Base-by-base conservation (phyloP, 2,329 filamentous ascomycete genomes). In the Ophiocordyceps camponoti-floridani region DNA sequence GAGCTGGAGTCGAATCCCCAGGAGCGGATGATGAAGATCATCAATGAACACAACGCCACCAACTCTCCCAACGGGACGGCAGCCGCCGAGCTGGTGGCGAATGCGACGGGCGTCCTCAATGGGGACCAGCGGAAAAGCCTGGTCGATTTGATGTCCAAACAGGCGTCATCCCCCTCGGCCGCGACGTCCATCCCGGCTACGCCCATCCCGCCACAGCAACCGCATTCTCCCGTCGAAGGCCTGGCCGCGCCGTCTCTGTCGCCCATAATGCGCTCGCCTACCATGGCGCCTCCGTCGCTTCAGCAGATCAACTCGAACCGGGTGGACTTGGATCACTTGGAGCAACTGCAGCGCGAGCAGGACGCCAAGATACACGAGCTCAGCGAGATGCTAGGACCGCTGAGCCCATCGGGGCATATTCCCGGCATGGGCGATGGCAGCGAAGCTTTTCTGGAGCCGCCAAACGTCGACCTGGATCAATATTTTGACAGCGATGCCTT, bases 321-420 rank as follows among this genome's bases (percentile, higher is more conserved):
- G 48, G 69, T 80, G 13, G 83, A 94, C 49, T 73, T 95, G 27
- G 84, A 91, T 44, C 73, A 82, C 28, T 69, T 96, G 2, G 77
- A 84, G 49, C 80, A 79, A 40, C 68, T 94, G 54, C 84, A 93
- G 56, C 75, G 77, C 23, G 79, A 89, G 47, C 87, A 94, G 54
- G 79, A 82, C 48, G 72, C 72, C 42, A 82, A 83, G 43, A 82
- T 95, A 1, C 76, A 84, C 48, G 77, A 84, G 47, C 68, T 95
- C 10, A 78, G 78, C 44, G 78, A 76, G 45, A 66, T 86, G 14
- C 70, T 95, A 8, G 79, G 83, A 7, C 87, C 87, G 0, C 69
- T 94, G 12, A 88, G 81, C 54, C 87, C 87, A 0, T 84, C 77
- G 0, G 86, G 85, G 4, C 73, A 75, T 14, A 84, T 94, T 33